Base-by-base conservation (phyloP, 2,329 filamentous ascomycete species). In the Myriangium duriaei region DNA sequence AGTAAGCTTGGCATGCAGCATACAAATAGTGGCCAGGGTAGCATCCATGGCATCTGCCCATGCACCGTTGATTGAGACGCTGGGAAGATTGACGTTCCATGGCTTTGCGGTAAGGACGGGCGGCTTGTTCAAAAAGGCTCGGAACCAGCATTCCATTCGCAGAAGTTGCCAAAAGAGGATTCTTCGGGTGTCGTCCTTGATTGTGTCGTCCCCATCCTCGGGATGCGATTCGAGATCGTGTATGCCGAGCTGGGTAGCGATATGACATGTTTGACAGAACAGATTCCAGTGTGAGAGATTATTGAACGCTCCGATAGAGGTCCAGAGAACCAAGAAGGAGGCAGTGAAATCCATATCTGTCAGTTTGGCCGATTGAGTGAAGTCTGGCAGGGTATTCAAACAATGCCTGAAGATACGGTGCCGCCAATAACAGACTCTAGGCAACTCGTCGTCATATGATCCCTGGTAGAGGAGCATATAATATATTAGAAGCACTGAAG, bases 131-230 rank as follows among this genome's bases (percentile, higher is more conserved):
- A 19, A 33, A 30, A 39, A 39, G 16, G 32, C n/a, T 11, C 36
- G 29, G 13, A 39, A 33, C 14, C 17, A 15, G 18, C 36, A 39
- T 21, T 39, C 36, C 2, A 30, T 21, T 29, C 30, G 32, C 6
- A 39, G 30, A 19, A 39, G 30, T 11, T 32, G 30, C 36, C 36
- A 39, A 30, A 39, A 32, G 29, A 39, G 17, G 29, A 39, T 14
- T 5, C 36, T 15, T 15, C 32, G 32, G 11, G 21, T 21, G 10
- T 39, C 36, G n/a, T 29, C 36, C 10, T 39, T 30, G 3, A 30
- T 11, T 11, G 16, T 26, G 21, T 26, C 7, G 9, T 32, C 30
- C n/a, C 32, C n/a, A n/a, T n/a, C n/a, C 28, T 15, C 30, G 13
- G 16, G 17, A 30, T 31, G 12, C 12, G 30, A 13, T 13, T 39